A percentile compares a stretch with the other conserved stretches of the same genome.
Conservation (phyloP, 345 rosid genomes). For the Citrus glauca region DNA sequence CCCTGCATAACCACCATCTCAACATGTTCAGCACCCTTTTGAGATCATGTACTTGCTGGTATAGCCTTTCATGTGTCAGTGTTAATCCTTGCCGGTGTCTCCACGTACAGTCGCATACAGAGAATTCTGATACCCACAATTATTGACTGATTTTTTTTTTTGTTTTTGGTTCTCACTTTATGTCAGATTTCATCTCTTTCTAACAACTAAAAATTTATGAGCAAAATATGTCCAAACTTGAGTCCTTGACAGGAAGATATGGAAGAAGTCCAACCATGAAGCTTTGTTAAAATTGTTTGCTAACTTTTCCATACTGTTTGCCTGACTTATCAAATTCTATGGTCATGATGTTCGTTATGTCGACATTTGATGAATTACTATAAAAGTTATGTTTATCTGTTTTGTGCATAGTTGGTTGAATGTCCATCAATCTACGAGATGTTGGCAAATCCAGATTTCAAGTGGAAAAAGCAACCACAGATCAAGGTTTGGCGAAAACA, state of each 20-base stretch:
- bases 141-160: neutral
- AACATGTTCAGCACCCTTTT: neutral
- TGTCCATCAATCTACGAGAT: constrained; percentile 91
- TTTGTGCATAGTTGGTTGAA: constrained; percentile 58
- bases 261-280: neutral
- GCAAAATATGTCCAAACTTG: neutral
- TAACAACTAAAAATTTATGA: neutral
- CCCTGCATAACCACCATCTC: neutral
- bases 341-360: neutral
- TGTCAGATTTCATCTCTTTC: neutral
- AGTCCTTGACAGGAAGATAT: neutral
- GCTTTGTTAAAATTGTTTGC: neutral
- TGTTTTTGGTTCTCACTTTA: neutral
- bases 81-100: neutral
- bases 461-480: constrained; percentile 63
- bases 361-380: neutral
- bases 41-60: neutral
- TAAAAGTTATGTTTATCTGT: neutral
- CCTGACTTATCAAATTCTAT: neutral
- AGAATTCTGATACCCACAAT: neutral
- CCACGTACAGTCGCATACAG: neutral
- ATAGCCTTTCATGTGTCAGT: too few relatives aligned
- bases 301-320: neutral
- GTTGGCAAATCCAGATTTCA: constrained; percentile 78
- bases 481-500: constrained; percentile 70